Evolutionary conservation across 2,329 filamentous ascomycete genomes (phyloP), one percentile per base, ranked within the genome.

Genomic region (Claviceps purpurea): DNA sequence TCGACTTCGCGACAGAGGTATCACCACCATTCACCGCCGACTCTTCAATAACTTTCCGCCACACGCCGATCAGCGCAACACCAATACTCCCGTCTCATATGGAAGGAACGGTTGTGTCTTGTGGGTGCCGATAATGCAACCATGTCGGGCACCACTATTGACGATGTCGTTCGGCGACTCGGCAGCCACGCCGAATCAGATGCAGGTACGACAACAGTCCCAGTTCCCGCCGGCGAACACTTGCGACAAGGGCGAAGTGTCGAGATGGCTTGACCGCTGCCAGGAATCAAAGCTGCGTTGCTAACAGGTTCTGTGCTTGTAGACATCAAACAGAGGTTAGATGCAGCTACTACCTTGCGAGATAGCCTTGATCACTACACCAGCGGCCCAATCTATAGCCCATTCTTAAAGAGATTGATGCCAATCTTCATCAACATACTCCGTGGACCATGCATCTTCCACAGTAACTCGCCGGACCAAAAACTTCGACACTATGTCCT

Each of bases 361-460:
- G 94, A 99, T 70, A 89, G 80, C 61, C 83, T 97, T 59, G 94
- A 98, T 58, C 79, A 89, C 62, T 95, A 93, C 72, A 89, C 85
- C 51, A 81, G 80, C 62, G 84, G 87, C 50, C 76, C 79, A 52
- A 82, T 82, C 61, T 98, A 97, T 66, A 70, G 79, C 30, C 75
- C 79, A 49, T 97, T 98, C 66, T 76, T 98, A 55, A 81, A 87
- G 64, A 87, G 87, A 69, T 76, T 96, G 62, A 85, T 97, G 72
- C 93, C 93, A 41, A 81, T 95, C 38, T 93, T 97, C 70, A 79
- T 93, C 64, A 82, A 79, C 65, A 87, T 95, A 51, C 73, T 99
- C 50, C 84, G 85, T 63, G 88, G 89, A 51, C 83, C 85, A 62
- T 90, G 89, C 41, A 87, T 94, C 57, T 97, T 98, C 65, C 85